Percentiles rank a stretch among this genome's conserved stretches.
phyloP scores from a whole-genome alignment of 139 green algal genomes.

The Mychonastes homosphaera region DNA sequence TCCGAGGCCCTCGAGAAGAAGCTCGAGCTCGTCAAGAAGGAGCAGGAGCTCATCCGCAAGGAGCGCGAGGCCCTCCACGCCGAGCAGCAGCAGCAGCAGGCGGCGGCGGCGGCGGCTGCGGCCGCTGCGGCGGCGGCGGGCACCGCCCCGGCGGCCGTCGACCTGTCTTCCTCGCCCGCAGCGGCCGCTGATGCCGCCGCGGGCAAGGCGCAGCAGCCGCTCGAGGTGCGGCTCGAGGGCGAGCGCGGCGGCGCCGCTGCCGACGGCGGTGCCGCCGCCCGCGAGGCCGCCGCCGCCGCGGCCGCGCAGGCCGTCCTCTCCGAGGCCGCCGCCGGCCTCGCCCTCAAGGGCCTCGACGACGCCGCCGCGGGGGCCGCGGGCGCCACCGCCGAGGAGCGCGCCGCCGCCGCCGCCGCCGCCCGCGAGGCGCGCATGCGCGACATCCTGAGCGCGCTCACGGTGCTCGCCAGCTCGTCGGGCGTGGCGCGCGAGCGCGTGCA shows the following conservation, averaged over 20 bases:
- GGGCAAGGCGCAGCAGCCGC: not conserved
- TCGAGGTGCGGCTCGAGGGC: not conserved
- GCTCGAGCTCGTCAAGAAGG: slow-evolving; percentile 67
- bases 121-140: slow-evolving; percentile 3
- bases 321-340: slow-evolving; percentile 17
- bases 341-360: slow-evolving; percentile 17
- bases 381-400: slow-evolving; percentile 41
- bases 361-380: slow-evolving; percentile 34
- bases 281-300: slow-evolving; percentile 5
- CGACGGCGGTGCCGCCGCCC: no score
- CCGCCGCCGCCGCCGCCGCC: slow-evolving; percentile 23
- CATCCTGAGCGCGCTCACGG: slow-evolving; percentile 23
- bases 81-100: slow-evolving; percentile 7
- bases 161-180: not conserved
- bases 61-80: slow-evolving; percentile 33
- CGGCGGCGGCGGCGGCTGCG: slow-evolving; percentile 3
- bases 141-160: not conserved
- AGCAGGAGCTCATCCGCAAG: slow-evolving; percentile 75
- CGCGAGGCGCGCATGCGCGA: slow-evolving; percentile 26
- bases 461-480: slow-evolving; percentile 23
- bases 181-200: not conserved
- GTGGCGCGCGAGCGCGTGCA: slow-evolving; percentile 61
- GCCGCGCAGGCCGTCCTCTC: slow-evolving; percentile 17
- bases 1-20: slow-evolving; percentile 49
- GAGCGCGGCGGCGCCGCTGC: not conserved